Percentiles rank a stretch among this genome's conserved stretches.
Evolutionary conservation across 139 green algal genomes (phyloP).

Genomic region (Chlamydomonas sphaeroides): DNA sequence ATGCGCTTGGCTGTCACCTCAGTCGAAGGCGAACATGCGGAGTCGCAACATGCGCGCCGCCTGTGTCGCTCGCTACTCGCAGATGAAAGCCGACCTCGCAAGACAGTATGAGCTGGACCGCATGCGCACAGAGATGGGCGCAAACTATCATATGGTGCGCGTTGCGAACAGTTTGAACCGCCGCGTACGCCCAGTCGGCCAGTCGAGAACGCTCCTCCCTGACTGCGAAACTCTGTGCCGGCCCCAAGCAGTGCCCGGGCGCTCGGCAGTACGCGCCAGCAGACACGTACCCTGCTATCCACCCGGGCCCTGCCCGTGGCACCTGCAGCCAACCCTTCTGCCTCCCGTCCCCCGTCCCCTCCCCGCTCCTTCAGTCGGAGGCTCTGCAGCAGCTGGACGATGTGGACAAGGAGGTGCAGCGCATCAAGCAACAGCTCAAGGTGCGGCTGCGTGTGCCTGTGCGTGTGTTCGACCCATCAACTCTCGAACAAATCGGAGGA

Average conservation of each 20-base stretch:
- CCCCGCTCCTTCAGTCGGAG: conserved; percentile 30
- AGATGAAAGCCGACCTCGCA: conserved; percentile 25
- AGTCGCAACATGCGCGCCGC: neutral
- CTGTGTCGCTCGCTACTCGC: neutral
- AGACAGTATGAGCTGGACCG: conserved; percentile 25
- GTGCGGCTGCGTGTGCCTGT: too few relatives aligned
- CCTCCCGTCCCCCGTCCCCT: neutral
- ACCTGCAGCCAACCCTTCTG: neutral
- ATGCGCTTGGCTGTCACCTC: neutral
- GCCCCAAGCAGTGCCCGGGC: too few relatives aligned
- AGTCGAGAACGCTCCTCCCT: too few relatives aligned
- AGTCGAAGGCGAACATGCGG: neutral
- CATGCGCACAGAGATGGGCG: conserved; percentile 23
- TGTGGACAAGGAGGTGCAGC: conserved; percentile 46
- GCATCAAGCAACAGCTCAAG: conserved; percentile 28
- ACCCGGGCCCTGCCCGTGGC: neutral
- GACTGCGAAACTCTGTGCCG: too few relatives aligned
- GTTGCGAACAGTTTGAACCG: neutral
- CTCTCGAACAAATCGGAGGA: too few relatives aligned
- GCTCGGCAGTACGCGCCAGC: too few relatives aligned
- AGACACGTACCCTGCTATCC: neutral
- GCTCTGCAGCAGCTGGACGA: conserved; percentile 49
- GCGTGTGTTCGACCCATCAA: too few relatives aligned
- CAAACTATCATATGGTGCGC: conserved; percentile 13
- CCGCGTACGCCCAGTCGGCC: neutral